Base-by-base conservation (phyloP, 176 grass and related monocot species). In the Triticum turgidum region DNA sequence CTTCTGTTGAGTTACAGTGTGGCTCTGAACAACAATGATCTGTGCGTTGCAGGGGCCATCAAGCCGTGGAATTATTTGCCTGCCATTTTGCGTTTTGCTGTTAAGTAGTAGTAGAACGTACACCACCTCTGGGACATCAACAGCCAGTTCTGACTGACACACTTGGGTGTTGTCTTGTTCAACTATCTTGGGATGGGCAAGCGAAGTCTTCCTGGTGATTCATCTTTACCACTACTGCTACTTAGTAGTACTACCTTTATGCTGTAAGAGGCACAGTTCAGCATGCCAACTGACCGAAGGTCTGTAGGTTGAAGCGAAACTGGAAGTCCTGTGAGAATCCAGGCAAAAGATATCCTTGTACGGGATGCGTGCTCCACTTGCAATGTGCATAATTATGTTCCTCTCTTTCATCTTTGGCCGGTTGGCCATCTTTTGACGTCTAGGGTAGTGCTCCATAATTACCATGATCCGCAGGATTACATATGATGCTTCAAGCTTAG, bases 401-500 rank as follows among this genome's bases (percentile, higher is more conserved):
- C 7, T 30, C 22, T 24, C 44, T 82, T 85, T 84, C 20, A 71
- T 81, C 38, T 81, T 88, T 71, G 61, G 4, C 24, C 32, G 51
- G 51, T 54, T 54, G 51, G 51, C 63, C 82, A 54, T 54, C 86
- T 35, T 82, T 69, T 82, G 77, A 76, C 41, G 52, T 82, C 51
- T 71, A 42, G 63, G 69, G 77, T 49, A 82, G 51, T 54, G 5
- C 69, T 85, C 69, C 69, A 79, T 75, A 56, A 86, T 38, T 67
- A 69, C 76, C 81, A 83, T 68, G 81, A 49, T 18, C 61, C 58
- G 44, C 39, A 56, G 52, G 86, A 77, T 91, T 81, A 88, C 33
- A 54, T 54, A 77, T 63, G 86, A 91, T 54, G 86, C 77, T 88
- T 88, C 49, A 88, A 91, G 86, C 63, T 85, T 88, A 66, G 77